A percentile compares a stretch with the other conserved stretches of the same genome.
Evolutionary conservation across 2,329 filamentous ascomycete genomes (phyloP).

Genomic region (Neonectria coccinea): DNA sequence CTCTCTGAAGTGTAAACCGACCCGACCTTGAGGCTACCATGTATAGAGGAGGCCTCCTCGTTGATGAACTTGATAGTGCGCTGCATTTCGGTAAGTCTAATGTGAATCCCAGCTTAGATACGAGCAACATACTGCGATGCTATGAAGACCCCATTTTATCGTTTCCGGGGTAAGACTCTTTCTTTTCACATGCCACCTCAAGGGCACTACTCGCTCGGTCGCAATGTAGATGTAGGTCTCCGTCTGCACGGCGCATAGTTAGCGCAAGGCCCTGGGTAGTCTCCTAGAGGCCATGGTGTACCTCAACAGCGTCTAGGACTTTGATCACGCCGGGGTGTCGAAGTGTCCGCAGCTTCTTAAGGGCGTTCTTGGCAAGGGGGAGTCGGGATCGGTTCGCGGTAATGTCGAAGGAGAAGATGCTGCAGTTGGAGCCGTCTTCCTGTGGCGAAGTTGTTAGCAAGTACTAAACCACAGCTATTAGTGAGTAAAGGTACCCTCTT

Average conservation of each 20-base stretch:
- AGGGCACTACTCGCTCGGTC: slow-evolving; percentile 87
- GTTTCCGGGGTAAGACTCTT: slow-evolving; percentile 92
- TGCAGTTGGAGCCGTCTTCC: slow-evolving; percentile 95
- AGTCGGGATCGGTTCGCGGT: slow-evolving; percentile 82
- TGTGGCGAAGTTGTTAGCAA: slow-evolving; percentile 51
- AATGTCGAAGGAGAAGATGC: slow-evolving; percentile 96
- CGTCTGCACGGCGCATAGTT: slow-evolving; percentile 67
- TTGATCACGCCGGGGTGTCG: slow-evolving; percentile 95
- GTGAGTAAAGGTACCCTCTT: slow-evolving; percentile 73
- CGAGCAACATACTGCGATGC: slow-evolving; percentile 73
- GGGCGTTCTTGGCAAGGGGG: slow-evolving; percentile 90
- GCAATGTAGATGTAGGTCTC: slow-evolving; percentile 97
- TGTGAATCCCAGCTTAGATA: neutral
- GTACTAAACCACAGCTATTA: neutral
- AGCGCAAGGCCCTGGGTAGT: slow-evolving; percentile 31
- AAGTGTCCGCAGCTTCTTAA: slow-evolving; percentile 92
- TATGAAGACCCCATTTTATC: slow-evolving; percentile 94
- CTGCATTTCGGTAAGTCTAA: slow-evolving; percentile 56
- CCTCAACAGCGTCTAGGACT: slow-evolving; percentile 93
- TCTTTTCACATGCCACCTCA: slow-evolving; percentile 90
- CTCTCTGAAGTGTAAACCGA: slow-evolving; percentile 95
- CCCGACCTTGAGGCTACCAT: slow-evolving; percentile 85
- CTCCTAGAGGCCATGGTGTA: slow-evolving; percentile 51
- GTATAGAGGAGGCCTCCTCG: slow-evolving; percentile 89
- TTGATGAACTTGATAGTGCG: slow-evolving; percentile 97